A percentile compares a stretch with the other conserved stretches of the same genome.
These are phyloP conservation scores for Mesembryanthemum crystallinum DNA, from an alignment of 148 eudicot genomes.

Conservation along the genomic window DNA sequence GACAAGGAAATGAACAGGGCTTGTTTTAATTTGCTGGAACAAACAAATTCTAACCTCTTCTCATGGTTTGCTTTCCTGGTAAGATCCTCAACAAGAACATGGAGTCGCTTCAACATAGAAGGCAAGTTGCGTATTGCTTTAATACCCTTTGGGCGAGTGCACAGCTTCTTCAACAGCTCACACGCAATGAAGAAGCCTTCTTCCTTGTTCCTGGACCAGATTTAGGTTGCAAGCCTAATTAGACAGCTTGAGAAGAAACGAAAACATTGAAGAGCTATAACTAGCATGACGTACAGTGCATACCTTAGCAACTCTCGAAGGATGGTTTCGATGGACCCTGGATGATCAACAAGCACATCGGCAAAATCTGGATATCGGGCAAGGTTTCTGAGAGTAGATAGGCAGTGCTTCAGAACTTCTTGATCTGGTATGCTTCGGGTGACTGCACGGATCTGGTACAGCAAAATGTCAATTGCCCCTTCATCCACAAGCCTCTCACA, in stretches of 20 bases:
- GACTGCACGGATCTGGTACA: conserved; percentile 68
- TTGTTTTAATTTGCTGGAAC: neutral
- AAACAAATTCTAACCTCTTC: conserved; percentile 53
- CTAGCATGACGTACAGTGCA: conserved; percentile 17
- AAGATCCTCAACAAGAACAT: conserved; percentile 69
- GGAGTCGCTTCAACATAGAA: conserved; percentile 62
- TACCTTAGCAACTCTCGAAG: conserved; percentile 70
- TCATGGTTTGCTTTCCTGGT: conserved; percentile 56
- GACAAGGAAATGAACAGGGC: neutral
- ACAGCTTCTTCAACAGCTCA: conserved; percentile 69
- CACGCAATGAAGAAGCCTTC: conserved; percentile 78
- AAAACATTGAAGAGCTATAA: neutral
- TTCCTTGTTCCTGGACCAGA: conserved; percentile 75
- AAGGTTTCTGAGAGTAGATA: conserved; percentile 82
- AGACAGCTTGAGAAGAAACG: neutral
- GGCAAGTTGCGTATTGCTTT: conserved; percentile 43
- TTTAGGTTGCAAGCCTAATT: neutral
- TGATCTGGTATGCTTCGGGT: conserved; percentile 97
- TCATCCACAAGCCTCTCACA: conserved; percentile 90
- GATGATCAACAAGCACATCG: conserved; percentile 47
- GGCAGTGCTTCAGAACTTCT: conserved; percentile 72
- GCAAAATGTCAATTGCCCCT: conserved; percentile 70
- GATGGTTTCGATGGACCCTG: conserved; percentile 53
- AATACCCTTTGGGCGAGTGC: conserved; percentile 41
- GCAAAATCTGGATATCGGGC: conserved; percentile 65